Evolutionary conservation across 1,284 basidiomycete genomes (phyloP).

Genomic region (Leccinum fuscescens): DNA sequence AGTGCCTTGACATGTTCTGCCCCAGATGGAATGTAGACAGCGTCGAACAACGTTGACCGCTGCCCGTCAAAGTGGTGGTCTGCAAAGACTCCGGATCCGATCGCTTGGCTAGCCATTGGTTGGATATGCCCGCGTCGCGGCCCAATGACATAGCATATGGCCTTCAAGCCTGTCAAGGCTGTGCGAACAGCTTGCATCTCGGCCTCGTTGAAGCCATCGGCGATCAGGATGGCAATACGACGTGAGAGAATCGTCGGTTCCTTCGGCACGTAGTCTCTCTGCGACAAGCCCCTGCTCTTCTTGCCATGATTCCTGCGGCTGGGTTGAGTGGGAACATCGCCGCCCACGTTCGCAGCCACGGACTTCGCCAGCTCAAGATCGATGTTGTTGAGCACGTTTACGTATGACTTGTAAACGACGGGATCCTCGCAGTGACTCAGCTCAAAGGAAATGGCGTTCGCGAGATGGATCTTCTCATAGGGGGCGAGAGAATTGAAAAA

Average conservation of each 20-base stretch:
- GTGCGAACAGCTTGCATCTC: conserved; percentile 59
- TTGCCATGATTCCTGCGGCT: conserved; percentile 55
- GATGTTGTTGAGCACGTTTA: conserved; percentile 65
- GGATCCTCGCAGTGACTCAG: conserved; percentile 77
- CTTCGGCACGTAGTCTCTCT: conserved; percentile 56
- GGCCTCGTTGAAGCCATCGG: conserved; percentile 67
- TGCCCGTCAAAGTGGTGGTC: conserved; percentile 76
- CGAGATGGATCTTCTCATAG: conserved; percentile 67
- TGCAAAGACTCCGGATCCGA: conserved; percentile 43
- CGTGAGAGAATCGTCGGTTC: conserved; percentile 65
- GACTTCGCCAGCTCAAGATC: conserved; percentile 65
- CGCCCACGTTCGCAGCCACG: conserved; percentile 65
- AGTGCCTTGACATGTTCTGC: conserved; percentile 52
- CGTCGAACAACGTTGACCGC: conserved; percentile 79
- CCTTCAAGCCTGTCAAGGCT: conserved; percentile 50
- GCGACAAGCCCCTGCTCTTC: conserved; percentile 55
- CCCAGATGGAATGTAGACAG: conserved; percentile 71
- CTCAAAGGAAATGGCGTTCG: conserved; percentile 72
- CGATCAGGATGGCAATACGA: conserved; percentile 71
- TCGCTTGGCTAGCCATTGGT: conserved; percentile 35
- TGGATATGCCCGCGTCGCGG: conserved; percentile 62
- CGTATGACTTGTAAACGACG: conserved; percentile 64
- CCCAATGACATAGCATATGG: conserved; percentile 67
- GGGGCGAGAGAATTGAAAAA: conserved; percentile 76
- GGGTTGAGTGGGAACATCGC: conserved; percentile 49